Base-by-base conservation (phyloP, 495 filamentous ascomycete genomes). In the Hypoxylon perforatum region DNA sequence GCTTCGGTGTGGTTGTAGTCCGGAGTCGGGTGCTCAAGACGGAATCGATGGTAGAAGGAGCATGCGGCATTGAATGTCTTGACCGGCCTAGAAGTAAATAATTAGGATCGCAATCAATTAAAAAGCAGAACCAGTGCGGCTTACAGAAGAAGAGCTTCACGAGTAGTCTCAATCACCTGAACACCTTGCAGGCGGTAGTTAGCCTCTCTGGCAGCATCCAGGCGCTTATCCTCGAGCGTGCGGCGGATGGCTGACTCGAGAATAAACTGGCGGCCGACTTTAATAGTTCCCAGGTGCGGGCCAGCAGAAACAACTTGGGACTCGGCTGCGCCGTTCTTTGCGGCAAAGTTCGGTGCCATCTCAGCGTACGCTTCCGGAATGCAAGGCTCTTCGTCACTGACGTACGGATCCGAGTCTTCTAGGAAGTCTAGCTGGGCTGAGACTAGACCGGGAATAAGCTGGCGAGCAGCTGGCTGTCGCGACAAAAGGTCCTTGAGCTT, bases 1-100 rank as follows among this genome's bases (percentile, higher is more conserved):
- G 92, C 93, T 74, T 98, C 95, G 33, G 80, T 73, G 68, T 77
- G 84, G 62, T 78, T 80, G 75, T 94, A 93, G 59, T 92, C 91
- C 54, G 73, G 85, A 63, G 91, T 90, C 14, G 88, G 83, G 73
- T 94, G 92, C 5, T 88, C 81, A 33, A 97, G 82, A 18, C 93
- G 89, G 72, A 97, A 97, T 56, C 90, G 90, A 78, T 97, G 93
- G 76, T 93, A 97, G 68, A 95, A 95, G 11, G 88, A 86, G 42
- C 87, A 88, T 9, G 93, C 93, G 0, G 92, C 95, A 67, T 91
- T 88, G 73, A 89, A 96, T 4, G 93, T 96, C 45, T 88, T 88
- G 28, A 95, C 86, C 3, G 93, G 93, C 25, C 88, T 90, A 55
- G 33, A 57, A 28, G 45, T 23, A 5, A 53, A 50, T 10, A 33